Evolutionary conservation across 129 eudicot species (phyloP), one percentile per base, ranked within the genome.

Genomic region (Glebionis coronaria): DNA sequence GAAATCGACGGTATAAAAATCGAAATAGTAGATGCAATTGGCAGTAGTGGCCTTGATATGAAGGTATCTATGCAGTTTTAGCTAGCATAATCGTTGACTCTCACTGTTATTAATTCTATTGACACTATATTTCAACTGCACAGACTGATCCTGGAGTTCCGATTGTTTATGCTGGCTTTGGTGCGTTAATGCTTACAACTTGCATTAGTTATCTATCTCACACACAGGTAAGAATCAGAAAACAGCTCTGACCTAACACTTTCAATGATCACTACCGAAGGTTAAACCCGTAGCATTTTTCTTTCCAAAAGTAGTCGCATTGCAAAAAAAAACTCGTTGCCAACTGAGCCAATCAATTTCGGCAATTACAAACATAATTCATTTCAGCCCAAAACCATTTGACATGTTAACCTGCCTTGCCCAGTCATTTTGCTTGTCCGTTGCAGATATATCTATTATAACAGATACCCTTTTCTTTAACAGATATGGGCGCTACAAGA

Each of bases 101-200:
- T 56, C 65, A 20, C 13, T 68, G 51, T 69, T 45, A 11, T 63
- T 27, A 42, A 47, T 46, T 31, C 42, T 73, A 64, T 67, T 23
- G 40, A 27, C n/a, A n/a, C 18, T 67, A 7, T 57, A 12, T 59
- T n/a, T 23, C 13, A n/a, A n/a, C n/a, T n/a, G n/a, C 18, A 7
- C 88, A 89, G 97, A 94, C 93, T 46, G 99, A 94, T 80, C 97
- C 99, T 19, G 97, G 97, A 9, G 97, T 94, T 73, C 99, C 99
- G 19, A 80, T 88, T 49, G 99, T 94, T 38, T 94, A 94, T 74
- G 88, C 97, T 70, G 99, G 99, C 20, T 94, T 94, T 67, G 99
- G 99, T 73, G 86, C 85, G 59, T 82, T 94, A 25, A 94, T 94
- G 99, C 97, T 94, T 77, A 94, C 99, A 55, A 94, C 99, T 31